phyloP scores from a whole-genome alignment of 495 filamentous ascomycete species.

The Annulohypoxylon moriforme region DNA sequence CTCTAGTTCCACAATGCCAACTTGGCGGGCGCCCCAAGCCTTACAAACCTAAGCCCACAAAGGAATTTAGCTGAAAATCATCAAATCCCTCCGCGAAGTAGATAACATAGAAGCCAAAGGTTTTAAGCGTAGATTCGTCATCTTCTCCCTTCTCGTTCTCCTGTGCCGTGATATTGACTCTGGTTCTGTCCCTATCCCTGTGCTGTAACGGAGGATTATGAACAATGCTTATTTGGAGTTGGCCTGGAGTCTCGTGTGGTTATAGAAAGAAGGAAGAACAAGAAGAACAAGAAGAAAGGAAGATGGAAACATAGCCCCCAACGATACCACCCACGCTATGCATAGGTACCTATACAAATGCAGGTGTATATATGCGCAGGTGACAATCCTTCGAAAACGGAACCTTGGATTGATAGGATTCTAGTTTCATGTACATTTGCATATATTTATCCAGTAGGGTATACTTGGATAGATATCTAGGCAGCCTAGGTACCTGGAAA shows the following conservation, averaged over 20 bases:
- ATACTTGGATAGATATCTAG: too few species aligned
- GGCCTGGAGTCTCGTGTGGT: background rate
- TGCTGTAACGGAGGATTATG: conserved; percentile 17
- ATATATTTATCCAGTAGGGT: background rate
- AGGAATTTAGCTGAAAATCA: conserved; percentile 31
- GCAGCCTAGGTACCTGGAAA: background rate
- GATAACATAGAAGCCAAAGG: too few species aligned
- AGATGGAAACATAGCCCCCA: conserved; percentile 25
- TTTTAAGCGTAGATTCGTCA: too few species aligned
- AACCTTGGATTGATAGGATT: background rate
- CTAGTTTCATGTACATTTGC: background rate
- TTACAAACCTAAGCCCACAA: conserved; percentile 14
- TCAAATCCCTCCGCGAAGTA: too few species aligned
- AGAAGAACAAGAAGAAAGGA: background rate
- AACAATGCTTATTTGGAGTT: background rate
- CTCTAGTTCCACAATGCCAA: background rate
- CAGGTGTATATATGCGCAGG: background rate
- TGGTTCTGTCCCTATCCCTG: background rate
- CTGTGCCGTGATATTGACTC: conserved; percentile 14
- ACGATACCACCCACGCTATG: background rate
- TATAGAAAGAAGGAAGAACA: background rate
- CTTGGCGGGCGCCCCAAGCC: conserved; percentile 16
- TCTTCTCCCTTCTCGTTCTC: background rate
- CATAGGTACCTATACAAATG: background rate
- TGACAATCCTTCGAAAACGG: conserved; percentile 10